Evolutionary conservation across 805 yeast genomes (phyloP).

Genomic region (Candida lessepsii): DNA sequence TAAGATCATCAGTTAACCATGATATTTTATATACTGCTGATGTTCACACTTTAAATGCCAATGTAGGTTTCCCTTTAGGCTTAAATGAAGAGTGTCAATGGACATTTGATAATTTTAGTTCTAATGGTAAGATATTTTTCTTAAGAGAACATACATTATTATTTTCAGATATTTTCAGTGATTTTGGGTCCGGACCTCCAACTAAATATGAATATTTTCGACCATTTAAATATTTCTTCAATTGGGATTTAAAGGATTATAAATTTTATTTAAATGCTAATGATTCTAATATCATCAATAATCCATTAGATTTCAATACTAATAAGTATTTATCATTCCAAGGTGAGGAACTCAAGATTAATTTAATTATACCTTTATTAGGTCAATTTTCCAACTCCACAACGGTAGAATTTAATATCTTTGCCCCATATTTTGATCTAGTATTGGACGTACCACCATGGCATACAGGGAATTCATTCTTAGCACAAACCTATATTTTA

Average conservation of each 20-base stretch:
- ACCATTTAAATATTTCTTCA: constrained; percentile 62
- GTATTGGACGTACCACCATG: constrained; percentile 82
- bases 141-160: constrained; percentile 80
- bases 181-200: constrained; percentile 72
- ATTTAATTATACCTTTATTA: constrained; percentile 57
- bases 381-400: constrained; percentile 52
- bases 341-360: constrained; percentile 54
- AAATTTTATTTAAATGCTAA: constrained; percentile 74
- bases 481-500: constrained; percentile 53
- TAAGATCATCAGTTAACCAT: constrained; percentile 85
- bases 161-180: constrained; percentile 68
- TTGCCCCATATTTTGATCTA: constrained; percentile 61
- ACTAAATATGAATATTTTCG: constrained; percentile 74
- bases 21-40: constrained; percentile 69
- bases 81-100: constrained; percentile 84
- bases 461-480: constrained; percentile 79
- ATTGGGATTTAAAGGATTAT: constrained; percentile 59
- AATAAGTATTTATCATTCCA: constrained; percentile 74
- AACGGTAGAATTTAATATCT: constrained; percentile 48
- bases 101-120: constrained; percentile 55
- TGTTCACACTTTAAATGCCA: constrained; percentile 52
- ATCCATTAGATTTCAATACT: constrained; percentile 80
- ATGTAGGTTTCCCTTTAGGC: constrained; percentile 65
- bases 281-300: constrained; percentile 83
- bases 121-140: constrained; percentile 57